These are phyloP conservation scores for Lasiosphaeria miniovina DNA, from an alignment of 495 filamentous ascomycete species.

Conservation along the genomic window DNA sequence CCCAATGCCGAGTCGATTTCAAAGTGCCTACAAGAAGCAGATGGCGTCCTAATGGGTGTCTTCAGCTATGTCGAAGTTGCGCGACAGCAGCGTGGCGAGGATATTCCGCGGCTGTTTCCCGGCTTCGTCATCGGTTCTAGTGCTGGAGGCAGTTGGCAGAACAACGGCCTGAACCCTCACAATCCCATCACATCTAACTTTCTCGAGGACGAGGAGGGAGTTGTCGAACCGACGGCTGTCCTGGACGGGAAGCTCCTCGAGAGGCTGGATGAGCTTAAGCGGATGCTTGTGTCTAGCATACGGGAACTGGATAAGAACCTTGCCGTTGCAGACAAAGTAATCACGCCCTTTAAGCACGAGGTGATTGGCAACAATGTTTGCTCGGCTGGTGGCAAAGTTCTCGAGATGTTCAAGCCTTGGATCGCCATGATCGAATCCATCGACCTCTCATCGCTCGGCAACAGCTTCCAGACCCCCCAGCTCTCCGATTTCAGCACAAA, in stretches of 20 bases:
- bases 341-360: constrained; percentile 67
- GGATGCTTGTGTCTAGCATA: constrained; percentile 75
- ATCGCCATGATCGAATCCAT: constrained; percentile 83
- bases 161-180: constrained; percentile 70
- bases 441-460: constrained; percentile 71
- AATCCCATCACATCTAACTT: constrained; percentile 72
- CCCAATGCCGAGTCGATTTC: constrained; percentile 80
- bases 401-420: constrained; percentile 86
- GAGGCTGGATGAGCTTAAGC: constrained; percentile 77
- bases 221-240: constrained; percentile 64
- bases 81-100: constrained; percentile 82
- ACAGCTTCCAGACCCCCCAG: constrained; percentile 76
- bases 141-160: constrained; percentile 88
- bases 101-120: constrained; percentile 82
- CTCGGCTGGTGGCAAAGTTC: constrained; percentile 66
- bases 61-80: constrained; percentile 96
- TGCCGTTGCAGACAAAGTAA: constrained; percentile 68
- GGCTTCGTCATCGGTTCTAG: constrained; percentile 85
- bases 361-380: constrained; percentile 73
- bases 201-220: constrained; percentile 79
- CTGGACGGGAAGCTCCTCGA: constrained; percentile 77
- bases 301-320: constrained; percentile 83
- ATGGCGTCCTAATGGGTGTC: constrained; percentile 88
- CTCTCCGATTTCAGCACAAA: constrained; percentile 82
- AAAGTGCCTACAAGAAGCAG: constrained; percentile 93